Percentiles rank a stretch among this genome's conserved stretches.
Evolutionary conservation across 2,329 filamentous ascomycete species (phyloP).

Genomic region (Truncatella angustata): DNA sequence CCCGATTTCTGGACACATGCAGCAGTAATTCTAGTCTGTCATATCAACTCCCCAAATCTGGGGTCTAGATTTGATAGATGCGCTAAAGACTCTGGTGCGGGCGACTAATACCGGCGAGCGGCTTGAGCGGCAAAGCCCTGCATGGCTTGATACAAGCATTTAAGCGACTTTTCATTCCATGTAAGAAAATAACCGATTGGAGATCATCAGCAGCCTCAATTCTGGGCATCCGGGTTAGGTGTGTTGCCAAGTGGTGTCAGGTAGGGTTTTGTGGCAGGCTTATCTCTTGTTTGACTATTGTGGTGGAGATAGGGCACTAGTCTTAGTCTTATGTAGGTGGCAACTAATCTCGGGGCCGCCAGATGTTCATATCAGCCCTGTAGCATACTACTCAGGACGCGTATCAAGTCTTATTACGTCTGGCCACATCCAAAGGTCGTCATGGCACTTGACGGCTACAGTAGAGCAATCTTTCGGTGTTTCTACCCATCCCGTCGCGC

Average conservation of each 20-base stretch:
- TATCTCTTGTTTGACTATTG: background rate
- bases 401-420: too few relatives aligned
- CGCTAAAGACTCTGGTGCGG: background rate
- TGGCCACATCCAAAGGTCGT: too few relatives aligned
- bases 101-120: background rate
- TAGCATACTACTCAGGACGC: too few relatives aligned
- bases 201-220: background rate
- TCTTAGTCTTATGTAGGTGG: too few relatives aligned
- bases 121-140: background rate
- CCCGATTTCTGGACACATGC: conserved; percentile 3
- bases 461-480: too few relatives aligned
- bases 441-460: too few relatives aligned
- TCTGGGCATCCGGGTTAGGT: background rate
- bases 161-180: background rate
- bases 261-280: too few relatives aligned
- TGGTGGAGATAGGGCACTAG: too few relatives aligned
- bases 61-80: background rate
- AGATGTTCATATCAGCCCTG: too few relatives aligned
- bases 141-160: background rate
- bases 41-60: conserved; percentile 5
- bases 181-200: background rate
- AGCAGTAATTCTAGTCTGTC: conserved; percentile 1
- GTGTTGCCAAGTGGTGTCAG: background rate
- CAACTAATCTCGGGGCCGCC: too few relatives aligned
- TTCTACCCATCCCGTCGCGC: too few relatives aligned